phyloP scores from a whole-genome alignment of 1,284 basidiomycete species.

The Melampsora abietis-canadensis region DNA sequence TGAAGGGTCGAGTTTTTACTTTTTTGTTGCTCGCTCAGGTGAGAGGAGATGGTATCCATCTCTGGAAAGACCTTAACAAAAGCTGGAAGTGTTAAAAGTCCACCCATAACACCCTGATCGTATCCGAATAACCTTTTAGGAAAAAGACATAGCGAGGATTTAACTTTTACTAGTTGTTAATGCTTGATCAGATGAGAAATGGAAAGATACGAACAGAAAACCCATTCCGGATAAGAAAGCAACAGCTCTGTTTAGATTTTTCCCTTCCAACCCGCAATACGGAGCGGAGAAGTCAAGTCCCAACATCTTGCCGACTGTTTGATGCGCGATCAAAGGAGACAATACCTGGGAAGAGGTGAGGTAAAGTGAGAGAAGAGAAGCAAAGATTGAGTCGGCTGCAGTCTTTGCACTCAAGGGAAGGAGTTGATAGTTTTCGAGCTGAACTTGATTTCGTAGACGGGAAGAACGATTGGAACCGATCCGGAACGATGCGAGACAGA shows the following conservation, averaged over 20 bases:
- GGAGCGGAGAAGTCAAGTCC: conserved; percentile 4
- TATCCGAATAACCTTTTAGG: conserved; percentile 64
- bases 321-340: no score
- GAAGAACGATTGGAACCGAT: no score
- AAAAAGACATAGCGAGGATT: not conserved
- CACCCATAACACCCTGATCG: conserved; percentile 67
- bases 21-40: conserved; percentile 19
- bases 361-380: no score
- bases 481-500: no score
- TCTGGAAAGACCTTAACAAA: conserved; percentile 33
- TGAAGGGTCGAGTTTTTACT: conserved; percentile 35
- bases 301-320: not conserved
- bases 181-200: not conserved
- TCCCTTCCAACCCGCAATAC: conserved; percentile 21
- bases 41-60: conserved; percentile 37
- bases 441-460: no score
- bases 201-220: conserved; percentile 15
- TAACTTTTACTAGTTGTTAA: not conserved
- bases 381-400: no score
- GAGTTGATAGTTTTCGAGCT: no score
- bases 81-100: conserved; percentile 56
- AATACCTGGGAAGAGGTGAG: no score
- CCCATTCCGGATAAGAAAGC: conserved; percentile 36
- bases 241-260: conserved; percentile 29
- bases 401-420: no score